Evolutionary conservation across 2,329 filamentous ascomycete species (phyloP).

Genomic region (Epichloe gansuensis): DNA sequence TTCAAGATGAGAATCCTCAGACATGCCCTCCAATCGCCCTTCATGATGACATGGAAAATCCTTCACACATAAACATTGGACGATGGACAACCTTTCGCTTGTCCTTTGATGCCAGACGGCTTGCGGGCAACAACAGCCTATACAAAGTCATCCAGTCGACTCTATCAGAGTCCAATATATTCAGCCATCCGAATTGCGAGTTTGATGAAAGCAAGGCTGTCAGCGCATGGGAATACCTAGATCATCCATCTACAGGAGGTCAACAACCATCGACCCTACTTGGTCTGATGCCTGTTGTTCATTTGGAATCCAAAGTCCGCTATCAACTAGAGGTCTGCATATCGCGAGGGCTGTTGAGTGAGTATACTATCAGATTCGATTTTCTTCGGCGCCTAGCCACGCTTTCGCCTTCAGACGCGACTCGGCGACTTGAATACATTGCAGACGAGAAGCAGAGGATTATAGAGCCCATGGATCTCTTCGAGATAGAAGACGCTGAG

Average conservation of each 20-base stretch:
- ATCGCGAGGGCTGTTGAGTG: conserved; percentile 65
- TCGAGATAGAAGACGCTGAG: conserved; percentile 41
- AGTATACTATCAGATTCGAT: conserved; percentile 54
- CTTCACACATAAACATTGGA: conserved; percentile 36
- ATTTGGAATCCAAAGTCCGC: conserved; percentile 57
- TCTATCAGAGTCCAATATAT: conserved; percentile 63
- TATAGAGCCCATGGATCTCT: conserved; percentile 61
- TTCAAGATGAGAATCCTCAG: conserved; percentile 20
- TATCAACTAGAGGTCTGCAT: conserved; percentile 92
- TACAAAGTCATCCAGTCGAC: conserved; percentile 32
- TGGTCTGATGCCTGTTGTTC: conserved; percentile 10
- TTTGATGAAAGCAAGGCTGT: conserved; percentile 26
- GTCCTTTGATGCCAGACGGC: conserved; percentile 11
- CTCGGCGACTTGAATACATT: conserved; percentile 61
- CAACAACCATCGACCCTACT: conserved; percentile 20
- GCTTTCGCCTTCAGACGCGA: conserved; percentile 36
- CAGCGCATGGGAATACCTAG: conserved; percentile 21
- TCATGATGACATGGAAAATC: conserved; percentile 21
- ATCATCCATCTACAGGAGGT: conserved; percentile 11
- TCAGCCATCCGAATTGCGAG: conserved; percentile 26
- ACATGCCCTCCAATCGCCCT: conserved; percentile 27
- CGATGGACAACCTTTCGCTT: conserved; percentile 45
- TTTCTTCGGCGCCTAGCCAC: conserved; percentile 55
- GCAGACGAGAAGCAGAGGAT: conserved; percentile 50
- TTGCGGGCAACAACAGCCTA: not conserved